Base-by-base conservation (phyloP, 2,329 filamentous ascomycete species). In the Fusarium fracticaudum region DNA sequence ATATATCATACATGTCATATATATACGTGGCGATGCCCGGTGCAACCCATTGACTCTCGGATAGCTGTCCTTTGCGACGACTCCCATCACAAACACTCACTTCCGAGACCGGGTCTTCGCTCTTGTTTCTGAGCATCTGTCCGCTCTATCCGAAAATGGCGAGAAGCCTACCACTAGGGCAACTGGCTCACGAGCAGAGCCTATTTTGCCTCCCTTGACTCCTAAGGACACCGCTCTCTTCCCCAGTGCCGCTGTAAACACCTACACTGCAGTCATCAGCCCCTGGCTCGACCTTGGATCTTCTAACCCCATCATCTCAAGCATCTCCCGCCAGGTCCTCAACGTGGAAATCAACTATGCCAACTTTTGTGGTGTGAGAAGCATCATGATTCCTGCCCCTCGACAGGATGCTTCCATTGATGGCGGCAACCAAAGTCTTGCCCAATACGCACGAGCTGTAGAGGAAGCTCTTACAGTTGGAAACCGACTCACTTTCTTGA, bases 341-440 rank as follows among this genome's bases (percentile, higher is more conserved):
- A 95, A 95, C 80, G 88, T 98, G 44, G 96, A 99, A 81, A 89
- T 98, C 54, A 93, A 94, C 55, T 99, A 98, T 84, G 96, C 97
- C 73, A 95, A 94, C 72, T 99, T 98, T 84, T 98, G 95, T 79
- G 97, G 97, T 41, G 89, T 96, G 54, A 91, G 91, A 64, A 97
- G 93, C 82, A 87, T 98, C 67, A 86, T 98, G 58, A 87, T 99
- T 37, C 91, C 92, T 4, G 95, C 95, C 0, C 96, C 96, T 7
- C 89, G 89, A 73, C 84, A 90, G 20, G 89, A 92, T 73, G 87
- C 90, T 65, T 87, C 88, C 65, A 87, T 86, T 63, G 80, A 86
- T 69, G 82, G 84, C 20, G 85, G 84, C 54, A 84, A 86, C 75
- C 84, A 86, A 79, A 87, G 87, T n/a, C 80, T 89, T 87, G 79